Base-by-base conservation (phyloP, 441 rosid genomes). In the Pelargonium exstipulatum region DNA sequence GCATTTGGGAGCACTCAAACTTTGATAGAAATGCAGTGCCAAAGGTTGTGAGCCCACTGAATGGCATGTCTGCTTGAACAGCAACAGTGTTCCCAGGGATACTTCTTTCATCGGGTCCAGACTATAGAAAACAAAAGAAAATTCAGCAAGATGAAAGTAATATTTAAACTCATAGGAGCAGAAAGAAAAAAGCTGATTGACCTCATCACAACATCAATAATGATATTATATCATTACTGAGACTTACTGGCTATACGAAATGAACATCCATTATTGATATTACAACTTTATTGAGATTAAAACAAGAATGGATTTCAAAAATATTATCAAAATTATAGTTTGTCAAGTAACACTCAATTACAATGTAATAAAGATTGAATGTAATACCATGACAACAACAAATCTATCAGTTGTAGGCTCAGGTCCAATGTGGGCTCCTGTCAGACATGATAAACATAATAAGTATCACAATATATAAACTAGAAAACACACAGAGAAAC, bases 341-440 rank as follows among this genome's bases (percentile, higher is more conserved):
- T 8, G 9, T 40, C 7, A 40, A 16, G 61, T 55, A 14, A 17
- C 61, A 17, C 61, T 16, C 22, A 14, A 17, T 55, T 55, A 64
- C 35, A 63, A 45, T 51, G 5, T 16, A 70, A 55, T 63, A 69
- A 13, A 67, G 14, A 58, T 24, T 7, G 32, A 29, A 53, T 45
- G 8, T 20, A 62, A 55, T 94, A 94, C 98, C 98, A 89, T 94
- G 69, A 91, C 95, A 66, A 88, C 97, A 64, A 94, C 96, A 84
- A 94, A 93, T 87, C 97, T 88, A 80, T 94, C 97, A 7, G 97
- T 94, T 1, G 97, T 94, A n/a, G 97, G 98, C 73, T 94, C 99
- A 40, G 99, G 97, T 76, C 97, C 97, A 79, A 90, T 90, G 77
- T 94, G 97, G 69, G 96, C 91, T 79, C 99, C 99, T 94, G 92